Evolutionary conservation across 2,329 filamentous ascomycete species (phyloP), one percentile per base, ranked within the genome.

Genomic region (Capronia americana): DNA sequence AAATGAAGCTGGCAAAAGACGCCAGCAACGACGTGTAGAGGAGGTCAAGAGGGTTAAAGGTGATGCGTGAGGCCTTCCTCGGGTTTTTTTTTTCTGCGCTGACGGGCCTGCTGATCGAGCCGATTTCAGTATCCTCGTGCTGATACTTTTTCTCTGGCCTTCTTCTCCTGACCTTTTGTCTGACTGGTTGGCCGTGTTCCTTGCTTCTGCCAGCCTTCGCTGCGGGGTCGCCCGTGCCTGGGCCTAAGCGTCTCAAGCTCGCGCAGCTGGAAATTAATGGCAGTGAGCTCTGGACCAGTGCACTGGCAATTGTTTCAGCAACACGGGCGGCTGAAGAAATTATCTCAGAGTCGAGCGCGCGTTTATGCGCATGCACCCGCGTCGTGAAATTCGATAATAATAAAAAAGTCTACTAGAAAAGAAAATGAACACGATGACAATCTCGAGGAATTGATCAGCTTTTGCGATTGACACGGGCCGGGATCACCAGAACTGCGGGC

Each of bases 151-250:
- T 57, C 38, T 57, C 57, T 46, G 51, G 41, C 28, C 24, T 56
- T 54, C 41, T 59, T 55, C 54, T 63, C 41, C 61, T 50, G 51
- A 44, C 57, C 57, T 61, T 67, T 53, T 55, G 58, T 44, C 46
- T 54, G 51, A 56, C 51, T 61, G 56, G 60, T 56, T 61, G 55
- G 50, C 63, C 50, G 57, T 57, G 66, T 68, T 61, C 62, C 62
- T 69, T 61, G 62, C 61, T 60, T 64, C 61, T 62, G 59, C 50
- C 50, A 32, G 34, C 53, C 54, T 60, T 12, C 38, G 59, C 65
- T 67, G 68, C 68, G 68, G 65, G 68, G 68, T 69, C 59, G 58
- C 53, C 64, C 67, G 67, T 69, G 64, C 64, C 64, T 69, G 67
- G 64, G 50, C 48, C 61, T 60, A 62, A 61, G 48, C 28, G 60